phyloP scores from a whole-genome alignment of 331 rosid genomes.

The Saraca asoca region DNA sequence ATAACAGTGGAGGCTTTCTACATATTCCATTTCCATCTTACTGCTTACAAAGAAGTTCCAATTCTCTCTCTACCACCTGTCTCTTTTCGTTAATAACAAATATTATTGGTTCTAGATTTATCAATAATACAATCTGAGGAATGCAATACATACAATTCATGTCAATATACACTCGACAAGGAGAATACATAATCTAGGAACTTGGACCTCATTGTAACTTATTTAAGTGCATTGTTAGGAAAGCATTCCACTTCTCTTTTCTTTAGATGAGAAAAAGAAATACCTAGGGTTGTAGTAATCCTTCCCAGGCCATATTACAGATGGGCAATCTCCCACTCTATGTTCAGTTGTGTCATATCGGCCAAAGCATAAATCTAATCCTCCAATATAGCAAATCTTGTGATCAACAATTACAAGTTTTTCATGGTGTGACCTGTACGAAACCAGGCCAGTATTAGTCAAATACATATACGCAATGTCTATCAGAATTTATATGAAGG shows the following conservation, averaged over 20 bases:
- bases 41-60: not conserved
- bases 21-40: conserved; percentile 11
- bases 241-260: not conserved
- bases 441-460: conserved; percentile 46
- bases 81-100: no score
- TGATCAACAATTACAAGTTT: conserved; percentile 94
- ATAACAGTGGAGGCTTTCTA: conserved; percentile 8
- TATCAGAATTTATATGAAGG: conserved; percentile 23
- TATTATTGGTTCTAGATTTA: no score
- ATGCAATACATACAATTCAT: conserved; percentile 13
- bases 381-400: conserved; percentile 92
- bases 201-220: conserved; percentile 9
- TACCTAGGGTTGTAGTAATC: conserved; percentile 99
- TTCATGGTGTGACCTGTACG: conserved; percentile 97
- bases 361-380: conserved; percentile 98
- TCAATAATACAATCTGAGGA: conserved; percentile 7
- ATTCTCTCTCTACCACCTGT: no score
- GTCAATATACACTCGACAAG: conserved; percentile 4
- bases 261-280: conserved; percentile 27
- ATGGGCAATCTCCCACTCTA: conserved; percentile 82
- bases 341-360: conserved; percentile 95
- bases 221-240: conserved; percentile 1
- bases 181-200: conserved; percentile 7
- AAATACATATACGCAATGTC: conserved; percentile 32
- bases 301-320: conserved; percentile 91